Conservation (phyloP, 108 stramenopile species). For the Cyclotella choctawhatcheeana region DNA sequence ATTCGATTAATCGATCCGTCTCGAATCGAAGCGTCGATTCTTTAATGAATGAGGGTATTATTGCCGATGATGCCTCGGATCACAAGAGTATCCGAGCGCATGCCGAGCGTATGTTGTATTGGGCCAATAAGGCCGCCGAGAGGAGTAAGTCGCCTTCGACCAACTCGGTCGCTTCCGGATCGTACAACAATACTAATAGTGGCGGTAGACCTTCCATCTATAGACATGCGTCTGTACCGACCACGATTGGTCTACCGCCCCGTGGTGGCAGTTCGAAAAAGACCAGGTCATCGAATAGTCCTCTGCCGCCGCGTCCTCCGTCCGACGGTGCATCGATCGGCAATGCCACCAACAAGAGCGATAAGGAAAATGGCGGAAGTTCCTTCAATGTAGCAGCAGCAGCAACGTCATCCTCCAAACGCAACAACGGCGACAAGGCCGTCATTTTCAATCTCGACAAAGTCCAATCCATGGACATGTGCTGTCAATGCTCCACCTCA, state of each 20-base stretch:
- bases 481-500: conserved; percentile 55
- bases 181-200: neutral
- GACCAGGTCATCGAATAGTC: neutral
- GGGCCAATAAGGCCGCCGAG: conserved; percentile 52
- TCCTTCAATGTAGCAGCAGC: conserved; percentile 7
- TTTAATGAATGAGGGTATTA: too few relatives aligned
- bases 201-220: neutral
- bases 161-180: conserved; percentile 25
- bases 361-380: conserved; percentile 37
- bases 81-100: conserved; percentile 48
- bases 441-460: conserved; percentile 43
- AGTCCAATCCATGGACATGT: conserved; percentile 29
- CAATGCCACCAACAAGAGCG: conserved; percentile 14
- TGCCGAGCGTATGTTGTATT: conserved; percentile 51
- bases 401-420: neutral
- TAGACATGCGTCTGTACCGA: conserved; percentile 18
- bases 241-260: conserved; percentile 35
- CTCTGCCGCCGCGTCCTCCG: conserved; percentile 36
- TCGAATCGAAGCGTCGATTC: neutral
- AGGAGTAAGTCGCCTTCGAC: conserved; percentile 8
- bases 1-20: conserved; percentile 14
- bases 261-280: conserved; percentile 15
- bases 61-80: conserved; percentile 15
- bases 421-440: conserved; percentile 3
- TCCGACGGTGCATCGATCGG: neutral